These are phyloP conservation scores for Pezicula carpinea DNA, from an alignment of 2,329 filamentous ascomycete species.

Conservation along the genomic window DNA sequence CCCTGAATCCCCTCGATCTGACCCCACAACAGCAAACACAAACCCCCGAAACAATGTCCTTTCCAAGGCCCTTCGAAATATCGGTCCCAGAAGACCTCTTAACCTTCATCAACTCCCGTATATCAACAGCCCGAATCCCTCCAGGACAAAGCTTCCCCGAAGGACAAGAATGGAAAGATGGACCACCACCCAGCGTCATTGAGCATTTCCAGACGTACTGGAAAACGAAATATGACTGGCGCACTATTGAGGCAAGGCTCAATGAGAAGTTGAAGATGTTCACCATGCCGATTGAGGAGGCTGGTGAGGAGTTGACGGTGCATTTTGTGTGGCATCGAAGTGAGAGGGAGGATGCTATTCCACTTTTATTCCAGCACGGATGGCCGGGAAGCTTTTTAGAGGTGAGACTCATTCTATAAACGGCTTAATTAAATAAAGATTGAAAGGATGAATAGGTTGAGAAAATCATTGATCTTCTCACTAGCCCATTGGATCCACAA, in stretches of 20 bases:
- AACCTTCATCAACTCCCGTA: slow-evolving; percentile 20
- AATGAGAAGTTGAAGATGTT: slow-evolving; percentile 26
- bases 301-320: slow-evolving; percentile 37
- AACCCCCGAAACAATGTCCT: neutral
- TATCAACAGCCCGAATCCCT: slow-evolving; percentile 20
- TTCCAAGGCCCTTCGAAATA: slow-evolving; percentile 23
- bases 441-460: slow-evolving; percentile 19
- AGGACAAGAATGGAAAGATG: slow-evolving; percentile 15
- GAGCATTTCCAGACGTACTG: slow-evolving; percentile 21
- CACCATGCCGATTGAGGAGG: slow-evolving; percentile 22
- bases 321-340: slow-evolving; percentile 26
- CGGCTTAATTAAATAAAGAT: neutral
- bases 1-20: too few relatives aligned
- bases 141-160: slow-evolving; percentile 10
- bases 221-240: slow-evolving; percentile 26
- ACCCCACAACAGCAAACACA: neutral
- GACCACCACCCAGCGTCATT: slow-evolving; percentile 12
- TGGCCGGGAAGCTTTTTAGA: slow-evolving; percentile 38
- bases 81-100: slow-evolving; percentile 19
- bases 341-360: slow-evolving; percentile 28
- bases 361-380: slow-evolving; percentile 37
- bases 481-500: slow-evolving; percentile 19
- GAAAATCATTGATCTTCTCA: slow-evolving; percentile 31
- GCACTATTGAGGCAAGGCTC: slow-evolving; percentile 21
- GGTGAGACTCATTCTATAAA: slow-evolving; percentile 16